phyloP scores from a whole-genome alignment of 2,329 filamentous ascomycete species.

The Cordyceps cateniannulata region DNA sequence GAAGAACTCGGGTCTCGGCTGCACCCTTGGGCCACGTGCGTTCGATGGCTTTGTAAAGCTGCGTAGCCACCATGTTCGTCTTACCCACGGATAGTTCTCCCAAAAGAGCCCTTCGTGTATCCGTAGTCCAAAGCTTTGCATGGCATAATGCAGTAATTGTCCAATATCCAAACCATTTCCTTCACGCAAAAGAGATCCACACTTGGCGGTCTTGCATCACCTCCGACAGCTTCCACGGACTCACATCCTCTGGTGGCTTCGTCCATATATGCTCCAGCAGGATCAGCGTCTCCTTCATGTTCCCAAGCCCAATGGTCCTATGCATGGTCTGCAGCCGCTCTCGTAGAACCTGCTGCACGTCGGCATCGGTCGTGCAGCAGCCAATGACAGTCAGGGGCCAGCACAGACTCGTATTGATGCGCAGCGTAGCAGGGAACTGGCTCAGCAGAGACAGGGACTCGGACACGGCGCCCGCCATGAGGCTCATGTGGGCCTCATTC shows the following conservation, averaged over 20 bases:
- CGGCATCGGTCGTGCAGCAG: slow-evolving; percentile 27
- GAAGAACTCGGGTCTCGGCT: slow-evolving; percentile 95
- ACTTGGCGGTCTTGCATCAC: slow-evolving; percentile 41
- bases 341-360: slow-evolving; percentile 30
- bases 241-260: slow-evolving; percentile 22
- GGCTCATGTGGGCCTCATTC: slow-evolving; percentile 18
- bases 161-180: neutral
- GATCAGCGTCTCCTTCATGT: slow-evolving; percentile 36
- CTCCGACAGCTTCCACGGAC: slow-evolving; percentile 38
- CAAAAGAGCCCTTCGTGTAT: neutral
- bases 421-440: slow-evolving; percentile 25
- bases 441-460: slow-evolving; percentile 25
- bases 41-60: slow-evolving; percentile 95
- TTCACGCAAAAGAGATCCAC: slow-evolving; percentile 42
- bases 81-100: slow-evolving; percentile 2
- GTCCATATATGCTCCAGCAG: slow-evolving; percentile 38
- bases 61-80: slow-evolving; percentile 73
- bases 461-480: slow-evolving; percentile 24
- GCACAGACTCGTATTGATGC: slow-evolving; percentile 34
- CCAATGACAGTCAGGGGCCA: slow-evolving; percentile 34
- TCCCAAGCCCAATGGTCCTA: slow-evolving; percentile 35
- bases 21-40: slow-evolving; percentile 81
- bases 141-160: neutral
- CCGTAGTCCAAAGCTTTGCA: neutral
- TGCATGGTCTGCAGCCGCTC: slow-evolving; percentile 28